These are phyloP conservation scores for Fagopyrum esculentum DNA, from an alignment of 148 eudicot genomes.

Conservation along the genomic window DNA sequence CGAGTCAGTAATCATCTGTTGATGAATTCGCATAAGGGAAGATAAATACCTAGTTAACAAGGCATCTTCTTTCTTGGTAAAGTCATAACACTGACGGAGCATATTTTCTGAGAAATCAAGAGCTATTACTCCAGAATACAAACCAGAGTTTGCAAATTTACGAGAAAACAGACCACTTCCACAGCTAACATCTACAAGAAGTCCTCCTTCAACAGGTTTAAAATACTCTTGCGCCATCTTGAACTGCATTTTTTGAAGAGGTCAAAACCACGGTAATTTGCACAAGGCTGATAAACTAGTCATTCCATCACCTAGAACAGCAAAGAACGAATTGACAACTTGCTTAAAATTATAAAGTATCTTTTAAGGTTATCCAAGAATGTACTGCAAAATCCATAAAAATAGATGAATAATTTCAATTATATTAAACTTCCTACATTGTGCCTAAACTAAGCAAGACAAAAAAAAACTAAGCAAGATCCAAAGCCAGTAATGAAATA, in stretches of 20 bases:
- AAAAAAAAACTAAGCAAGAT: not conserved
- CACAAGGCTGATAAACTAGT: not conserved
- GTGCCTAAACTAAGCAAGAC: not conserved
- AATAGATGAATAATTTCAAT: not conserved
- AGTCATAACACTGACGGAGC: slow-evolving; percentile 91
- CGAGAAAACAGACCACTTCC: slow-evolving; percentile 96
- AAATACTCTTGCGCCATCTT: slow-evolving; percentile 95
- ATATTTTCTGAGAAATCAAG: slow-evolving; percentile 96
- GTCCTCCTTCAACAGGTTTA: slow-evolving; percentile 78
- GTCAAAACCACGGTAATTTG: not conserved
- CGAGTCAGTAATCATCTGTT: not conserved
- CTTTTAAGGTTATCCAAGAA: not conserved
- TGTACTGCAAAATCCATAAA: not conserved
- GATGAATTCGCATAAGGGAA: not conserved
- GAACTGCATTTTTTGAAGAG: slow-evolving; percentile 44
- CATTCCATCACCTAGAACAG: not conserved
- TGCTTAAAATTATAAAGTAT: not conserved
- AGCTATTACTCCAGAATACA: slow-evolving; percentile 74
- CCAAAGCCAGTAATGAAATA: not conserved
- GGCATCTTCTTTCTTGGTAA: slow-evolving; percentile 62
- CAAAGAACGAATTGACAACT: not conserved
- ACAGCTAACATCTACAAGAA: slow-evolving; percentile 88
- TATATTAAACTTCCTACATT: not conserved
- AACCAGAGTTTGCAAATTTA: slow-evolving; percentile 72
- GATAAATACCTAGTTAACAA: slow-evolving; percentile 42